Evolutionary conservation across 2,329 filamentous ascomycete genomes (phyloP), one percentile per base, ranked within the genome.

Genomic region (Aspergillus udagawae): DNA sequence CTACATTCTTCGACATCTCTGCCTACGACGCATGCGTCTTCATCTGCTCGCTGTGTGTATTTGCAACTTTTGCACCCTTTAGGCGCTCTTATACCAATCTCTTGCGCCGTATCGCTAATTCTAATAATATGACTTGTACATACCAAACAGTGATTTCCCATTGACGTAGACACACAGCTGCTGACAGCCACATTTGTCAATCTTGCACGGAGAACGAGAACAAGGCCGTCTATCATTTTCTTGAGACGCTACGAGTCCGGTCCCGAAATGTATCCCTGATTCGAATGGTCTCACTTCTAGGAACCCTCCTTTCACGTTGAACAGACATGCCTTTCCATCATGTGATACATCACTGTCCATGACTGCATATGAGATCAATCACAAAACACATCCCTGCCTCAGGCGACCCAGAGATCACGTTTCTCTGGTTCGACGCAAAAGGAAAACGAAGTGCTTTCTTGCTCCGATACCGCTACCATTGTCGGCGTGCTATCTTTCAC

Each of bases 61-160:
- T 14, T 47, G 41, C 21, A 47, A 27, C 3, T 47, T 47, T 47
- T 27, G 21, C 44, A 47, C 44, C 28, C 25, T 48, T 23, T 28
- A 32, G 57, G 55, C 56, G 54, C 53, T 49, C 58, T 56, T 54
- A 48, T 60, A 57, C 41, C 44, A 44, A 57, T 51, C 50, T 60
- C 55, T 55, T 57, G 56, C 62, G 55, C 58, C 61, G 56, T 38
- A 49, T 41, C 52, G 53, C 29, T 65, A 64, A 57, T 53, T 27
- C n/a, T 64, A 65, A 58, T 65, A 65, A 63, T 65, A 61, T 51
- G 47, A 55, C 55, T 54, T 61, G 61, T 65, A 63, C 58, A 64
- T 65, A 65, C 56, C 51, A n/a, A 35, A 14, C 23, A 38, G 42
- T 44, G 52, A 44, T 51, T 54, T 44, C 23, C 10, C 21, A 32